A percentile compares a stretch with the other conserved stretches of the same genome.
These are phyloP conservation scores for Globisporangium solare DNA, from an alignment of 352 stramenopile genomes.

Conservation along the genomic window DNA sequence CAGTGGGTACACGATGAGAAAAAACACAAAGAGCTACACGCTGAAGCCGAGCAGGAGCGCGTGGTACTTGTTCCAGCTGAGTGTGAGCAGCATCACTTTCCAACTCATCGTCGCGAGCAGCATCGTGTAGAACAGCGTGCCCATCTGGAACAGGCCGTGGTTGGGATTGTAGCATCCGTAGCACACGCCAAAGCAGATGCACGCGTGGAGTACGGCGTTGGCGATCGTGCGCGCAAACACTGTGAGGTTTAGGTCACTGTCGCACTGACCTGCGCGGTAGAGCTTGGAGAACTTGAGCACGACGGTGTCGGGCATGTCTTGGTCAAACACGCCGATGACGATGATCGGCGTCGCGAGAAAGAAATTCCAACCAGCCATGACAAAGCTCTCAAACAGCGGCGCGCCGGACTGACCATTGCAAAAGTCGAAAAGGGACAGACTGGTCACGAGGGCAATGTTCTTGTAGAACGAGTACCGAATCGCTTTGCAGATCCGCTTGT, in stretches of 20 bases:
- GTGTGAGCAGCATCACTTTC: slow-evolving; percentile 59
- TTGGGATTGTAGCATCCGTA: slow-evolving; percentile 32
- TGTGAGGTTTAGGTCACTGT: slow-evolving; percentile 61
- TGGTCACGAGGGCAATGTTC: slow-evolving; percentile 94
- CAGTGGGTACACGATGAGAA: slow-evolving; percentile 54
- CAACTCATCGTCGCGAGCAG: slow-evolving; percentile 67
- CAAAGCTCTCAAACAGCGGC: slow-evolving; percentile 75
- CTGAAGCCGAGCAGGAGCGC: slow-evolving; percentile 46
- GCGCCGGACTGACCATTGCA: slow-evolving; percentile 90
- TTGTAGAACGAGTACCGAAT: slow-evolving; percentile 99
- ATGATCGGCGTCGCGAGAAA: slow-evolving; percentile 90
- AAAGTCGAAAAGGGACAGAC: slow-evolving; percentile 90
- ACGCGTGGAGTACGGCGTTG: slow-evolving; percentile 44
- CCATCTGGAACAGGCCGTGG: slow-evolving; percentile 40
- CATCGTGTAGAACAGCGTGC: slow-evolving; percentile 63
- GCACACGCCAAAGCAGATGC: slow-evolving; percentile 54
- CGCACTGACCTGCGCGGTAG: slow-evolving; percentile 35
- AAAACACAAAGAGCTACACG: slow-evolving; percentile 54
- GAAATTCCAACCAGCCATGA: slow-evolving; percentile 82
- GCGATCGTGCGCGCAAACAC: slow-evolving; percentile 48
- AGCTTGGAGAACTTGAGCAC: slow-evolving; percentile 50
- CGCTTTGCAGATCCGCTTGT: slow-evolving; percentile 92
- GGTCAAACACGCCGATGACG: slow-evolving; percentile 70
- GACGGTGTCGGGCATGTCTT: slow-evolving; percentile 49
- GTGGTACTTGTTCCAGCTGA: slow-evolving; percentile 68